Percentiles rank a stretch among this genome's conserved stretches.
phyloP scores from a whole-genome alignment of 2,329 filamentous ascomycete genomes.

The Colletotrichum musae region DNA sequence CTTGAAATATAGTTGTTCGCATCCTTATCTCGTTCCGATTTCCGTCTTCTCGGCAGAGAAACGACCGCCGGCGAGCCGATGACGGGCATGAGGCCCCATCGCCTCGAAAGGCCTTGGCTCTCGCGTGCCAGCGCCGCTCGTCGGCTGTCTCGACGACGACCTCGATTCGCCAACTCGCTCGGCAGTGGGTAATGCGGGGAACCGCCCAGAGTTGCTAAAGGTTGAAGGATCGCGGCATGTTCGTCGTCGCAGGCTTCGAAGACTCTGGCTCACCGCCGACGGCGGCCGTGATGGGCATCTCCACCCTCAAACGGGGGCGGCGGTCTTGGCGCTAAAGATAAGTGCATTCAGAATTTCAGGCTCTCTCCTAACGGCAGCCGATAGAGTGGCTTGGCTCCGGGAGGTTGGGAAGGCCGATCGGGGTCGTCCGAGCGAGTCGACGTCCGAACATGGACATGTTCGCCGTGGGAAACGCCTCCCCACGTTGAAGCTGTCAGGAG shows the following conservation, averaged over 20 bases:
- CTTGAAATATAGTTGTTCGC: neutral
- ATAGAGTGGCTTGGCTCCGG: constrained; percentile 23
- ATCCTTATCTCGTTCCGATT: neutral
- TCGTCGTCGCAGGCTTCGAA: neutral
- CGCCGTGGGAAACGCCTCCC: constrained; percentile 18
- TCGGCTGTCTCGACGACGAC: constrained; percentile 2
- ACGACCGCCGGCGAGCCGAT: neutral
- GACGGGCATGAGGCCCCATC: neutral
- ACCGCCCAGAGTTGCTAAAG: neutral
- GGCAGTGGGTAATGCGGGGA: constrained; percentile 19
- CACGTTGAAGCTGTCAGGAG: constrained; percentile 5
- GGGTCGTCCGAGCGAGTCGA: neutral
- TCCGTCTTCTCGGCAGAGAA: constrained; percentile 3
- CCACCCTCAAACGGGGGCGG: neutral
- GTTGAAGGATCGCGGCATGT: neutral
- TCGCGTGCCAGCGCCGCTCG: neutral
- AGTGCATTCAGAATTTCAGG: constrained; percentile 5
- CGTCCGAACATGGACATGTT: constrained; percentile 4
- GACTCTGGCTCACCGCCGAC: neutral
- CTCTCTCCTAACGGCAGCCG: neutral
- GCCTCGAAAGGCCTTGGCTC: constrained; percentile 1
- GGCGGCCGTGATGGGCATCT: neutral
- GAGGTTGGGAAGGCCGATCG: constrained; percentile 13
- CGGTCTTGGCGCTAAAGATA: constrained; percentile 28
- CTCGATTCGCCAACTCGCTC: neutral